Base-by-base conservation (phyloP, 2,329 filamentous ascomycete species). In the Calcarisporium arbuscula region DNA sequence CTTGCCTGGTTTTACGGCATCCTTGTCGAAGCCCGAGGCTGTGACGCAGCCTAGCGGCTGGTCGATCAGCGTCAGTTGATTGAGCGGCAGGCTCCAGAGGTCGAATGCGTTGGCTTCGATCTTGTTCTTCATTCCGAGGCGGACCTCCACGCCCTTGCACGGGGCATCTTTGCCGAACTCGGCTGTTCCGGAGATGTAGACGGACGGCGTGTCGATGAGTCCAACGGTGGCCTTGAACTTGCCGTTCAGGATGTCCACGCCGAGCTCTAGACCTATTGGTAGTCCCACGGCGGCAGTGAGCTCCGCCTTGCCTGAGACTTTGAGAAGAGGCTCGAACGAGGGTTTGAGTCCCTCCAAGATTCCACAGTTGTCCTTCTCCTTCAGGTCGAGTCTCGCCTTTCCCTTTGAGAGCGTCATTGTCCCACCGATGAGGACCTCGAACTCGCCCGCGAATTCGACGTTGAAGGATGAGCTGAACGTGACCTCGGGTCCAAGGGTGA, bases 211-310 rank as follows among this genome's bases (percentile, higher is more conserved):
- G 19, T 33, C 15, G 16, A 38, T 21, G 4, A 33, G 19, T 8
- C 14, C 20, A 3, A 38, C 30, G 11, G 23, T 31, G 9, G 12
- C 15, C 19, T 38, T 38, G 30, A 33, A 38, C 12, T 29, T 29
- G 18, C 30, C 35, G 15, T 38, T 38, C 25, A 38, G 16, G 8
- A 38, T 8, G 19, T 38, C 25, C 8, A 38, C 12, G 14, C 30
- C 30, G 16, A 28, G 18, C 14, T 38, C 30, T 16, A 38, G n/a
- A 4, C 17, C 30, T 15, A 38, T 18, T 4, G 35, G 35, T 11
- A 38, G 19, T 3, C 28, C 23, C 4, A 38, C 12, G 12, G 17
- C 20, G 5, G 25, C 23, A 7, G 25, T 22, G 21, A 21, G 26
- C 14, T 23, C 15, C 8, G 32, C 4, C 19, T 20, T 28, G 15